phyloP scores from a whole-genome alignment of 2,329 filamentous ascomycete genomes.

The Stemphylium lycopersici region DNA sequence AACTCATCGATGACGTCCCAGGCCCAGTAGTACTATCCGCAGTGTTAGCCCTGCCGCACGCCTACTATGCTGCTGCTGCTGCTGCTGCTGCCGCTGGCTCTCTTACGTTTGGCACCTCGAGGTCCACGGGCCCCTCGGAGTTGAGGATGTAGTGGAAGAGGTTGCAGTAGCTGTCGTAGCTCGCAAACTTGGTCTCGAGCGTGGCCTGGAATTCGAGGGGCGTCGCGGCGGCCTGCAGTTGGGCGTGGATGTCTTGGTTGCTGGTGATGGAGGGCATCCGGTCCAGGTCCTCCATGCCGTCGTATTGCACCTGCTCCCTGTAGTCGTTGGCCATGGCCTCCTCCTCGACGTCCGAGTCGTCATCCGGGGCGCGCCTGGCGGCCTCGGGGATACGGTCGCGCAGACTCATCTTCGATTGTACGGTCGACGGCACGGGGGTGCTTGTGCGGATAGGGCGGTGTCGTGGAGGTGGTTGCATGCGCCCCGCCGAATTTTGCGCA shows the following conservation, averaged over 20 bases:
- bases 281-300: constrained; percentile 83
- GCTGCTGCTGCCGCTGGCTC: constrained; percentile 45
- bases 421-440: constrained; percentile 12
- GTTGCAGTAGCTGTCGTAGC: constrained; percentile 99
- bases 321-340: constrained; percentile 96
- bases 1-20: constrained; percentile 99
- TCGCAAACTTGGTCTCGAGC: constrained; percentile 95
- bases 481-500: no score
- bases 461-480: constrained; percentile 1
- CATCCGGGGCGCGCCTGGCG: constrained; percentile 56
- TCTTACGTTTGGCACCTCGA: constrained; percentile 90
- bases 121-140: constrained; percentile 96
- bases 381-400: constrained; percentile 34
- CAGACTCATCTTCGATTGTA: constrained; percentile 28
- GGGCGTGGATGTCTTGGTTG: constrained; percentile 89
- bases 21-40: constrained; percentile 89
- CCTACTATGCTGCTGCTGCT: neutral
- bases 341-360: constrained; percentile 95
- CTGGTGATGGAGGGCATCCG: constrained; percentile 67
- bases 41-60: constrained; percentile 19
- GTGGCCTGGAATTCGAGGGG: constrained; percentile 95
- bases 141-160: constrained; percentile 99
- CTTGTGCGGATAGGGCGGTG: constrained; percentile 7
- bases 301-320: constrained; percentile 90
- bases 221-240: constrained; percentile 88